A percentile compares a stretch with the other conserved stretches of the same genome.
These are phyloP conservation scores for Candida silvatica DNA, from an alignment of 805 yeast species.

Conservation along the genomic window DNA sequence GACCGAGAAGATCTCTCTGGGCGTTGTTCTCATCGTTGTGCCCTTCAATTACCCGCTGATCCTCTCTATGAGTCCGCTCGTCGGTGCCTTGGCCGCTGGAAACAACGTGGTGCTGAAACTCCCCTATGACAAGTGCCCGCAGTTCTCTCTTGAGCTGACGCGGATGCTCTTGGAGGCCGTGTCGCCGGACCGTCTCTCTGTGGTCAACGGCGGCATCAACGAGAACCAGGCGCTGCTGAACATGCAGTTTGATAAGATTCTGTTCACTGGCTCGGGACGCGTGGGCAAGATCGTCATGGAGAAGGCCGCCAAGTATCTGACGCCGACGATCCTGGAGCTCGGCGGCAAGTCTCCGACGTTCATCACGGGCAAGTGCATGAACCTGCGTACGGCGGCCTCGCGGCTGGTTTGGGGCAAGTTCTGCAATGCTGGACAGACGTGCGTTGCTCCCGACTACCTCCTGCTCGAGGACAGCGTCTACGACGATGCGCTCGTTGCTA, in stretches of 20 bases:
- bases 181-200: conserved; percentile 46
- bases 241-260: conserved; percentile 64
- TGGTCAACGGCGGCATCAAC: conserved; percentile 65
- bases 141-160: conserved; percentile 48
- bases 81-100: conserved; percentile 82
- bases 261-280: conserved; percentile 73
- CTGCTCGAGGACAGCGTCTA: conserved; percentile 55
- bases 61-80: conserved; percentile 55
- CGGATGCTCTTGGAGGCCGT: conserved; percentile 42
- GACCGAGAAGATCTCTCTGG: conserved; percentile 40
- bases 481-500: conserved; percentile 39
- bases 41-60: conserved; percentile 79
- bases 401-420: conserved; percentile 76
- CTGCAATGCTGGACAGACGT: conserved; percentile 81
- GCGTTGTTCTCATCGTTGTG: conserved; percentile 62
- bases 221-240: conserved; percentile 52
- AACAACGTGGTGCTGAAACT: conserved; percentile 65
- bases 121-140: conserved; percentile 66
- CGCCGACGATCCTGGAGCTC: conserved; percentile 74
- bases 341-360: conserved; percentile 92
- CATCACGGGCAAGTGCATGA: conserved; percentile 29
- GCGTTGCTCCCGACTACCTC: conserved; percentile 83
- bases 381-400: conserved; percentile 37
- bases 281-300: conserved; percentile 74
- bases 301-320: conserved; percentile 78